phyloP scores from a whole-genome alignment of 768 basidiomycete species.

The Botryobasidium botryosum region DNA sequence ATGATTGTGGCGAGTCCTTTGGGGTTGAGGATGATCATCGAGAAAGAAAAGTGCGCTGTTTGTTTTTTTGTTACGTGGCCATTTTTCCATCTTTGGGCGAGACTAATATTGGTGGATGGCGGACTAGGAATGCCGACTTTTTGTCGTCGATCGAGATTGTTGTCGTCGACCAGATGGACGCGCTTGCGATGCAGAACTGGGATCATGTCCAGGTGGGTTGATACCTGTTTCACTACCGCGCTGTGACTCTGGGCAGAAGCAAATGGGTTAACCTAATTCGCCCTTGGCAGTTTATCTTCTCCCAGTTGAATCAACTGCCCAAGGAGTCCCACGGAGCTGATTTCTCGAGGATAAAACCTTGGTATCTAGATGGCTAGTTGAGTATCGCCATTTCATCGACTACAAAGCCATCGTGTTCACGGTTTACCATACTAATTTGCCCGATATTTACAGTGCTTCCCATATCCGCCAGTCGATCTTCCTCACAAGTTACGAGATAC shows the following conservation, averaged over 20 bases:
- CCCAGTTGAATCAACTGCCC: conserved; percentile 72
- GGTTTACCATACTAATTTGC: no score
- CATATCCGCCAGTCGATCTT: conserved; percentile 84
- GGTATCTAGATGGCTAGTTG: conserved; percentile 92
- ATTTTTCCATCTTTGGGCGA: background rate
- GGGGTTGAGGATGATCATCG: conserved; percentile 77
- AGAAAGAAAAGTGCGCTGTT: conserved; percentile 73
- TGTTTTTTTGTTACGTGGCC: background rate
- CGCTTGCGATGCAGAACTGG: conserved; percentile 97
- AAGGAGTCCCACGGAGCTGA: conserved; percentile 88
- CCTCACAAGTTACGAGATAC: conserved; percentile 73
- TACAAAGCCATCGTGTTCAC: background rate
- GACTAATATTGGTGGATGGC: background rate
- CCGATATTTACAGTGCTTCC: conserved; percentile 37
- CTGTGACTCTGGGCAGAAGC: background rate
- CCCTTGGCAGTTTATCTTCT: conserved; percentile 54
- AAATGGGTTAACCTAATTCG: background rate
- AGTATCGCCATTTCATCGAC: conserved; percentile 19
- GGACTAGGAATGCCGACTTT: conserved; percentile 66
- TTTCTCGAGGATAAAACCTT: conserved; percentile 93
- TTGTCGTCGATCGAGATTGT: conserved; percentile 84
- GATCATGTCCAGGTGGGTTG: conserved; percentile 72
- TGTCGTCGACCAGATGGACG: conserved; percentile 85
- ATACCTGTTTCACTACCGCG: background rate
- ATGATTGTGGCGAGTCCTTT: conserved; percentile 87